Percentiles rank a stretch among this genome's conserved stretches.
phyloP scores from a whole-genome alignment of 768 basidiomycete species.

The Rhizopogon vulgaris region DNA sequence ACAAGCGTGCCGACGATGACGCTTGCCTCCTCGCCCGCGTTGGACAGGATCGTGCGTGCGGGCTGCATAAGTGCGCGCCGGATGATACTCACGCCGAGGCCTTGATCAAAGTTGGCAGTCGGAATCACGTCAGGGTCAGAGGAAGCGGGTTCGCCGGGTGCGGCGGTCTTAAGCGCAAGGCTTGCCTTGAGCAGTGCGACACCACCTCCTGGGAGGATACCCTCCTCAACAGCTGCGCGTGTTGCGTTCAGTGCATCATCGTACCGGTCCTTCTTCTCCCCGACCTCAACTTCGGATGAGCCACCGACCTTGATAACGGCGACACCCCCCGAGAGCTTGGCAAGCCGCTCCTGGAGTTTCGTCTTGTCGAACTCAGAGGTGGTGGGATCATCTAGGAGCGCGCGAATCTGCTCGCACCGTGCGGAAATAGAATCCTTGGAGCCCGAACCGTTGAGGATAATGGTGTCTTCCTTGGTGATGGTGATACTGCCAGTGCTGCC shows the following conservation, averaged over 20 bases:
- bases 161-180: conserved; percentile 55
- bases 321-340: conserved; percentile 93
- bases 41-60: conserved; percentile 81
- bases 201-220: conserved; percentile 96
- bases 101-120: conserved; percentile 93
- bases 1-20: conserved; percentile 90
- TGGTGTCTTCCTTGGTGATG: conserved; percentile 97
- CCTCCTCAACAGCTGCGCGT: conserved; percentile 96
- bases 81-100: conserved; percentile 92
- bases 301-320: conserved; percentile 99
- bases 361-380: conserved; percentile 92
- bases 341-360: conserved; percentile 95
- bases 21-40: conserved; percentile 90
- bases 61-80: conserved; percentile 80
- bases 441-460: conserved; percentile 91
- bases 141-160: conserved; percentile 42
- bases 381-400: conserved; percentile 70
- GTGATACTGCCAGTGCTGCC: conserved; percentile 89
- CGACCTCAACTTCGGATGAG: conserved; percentile 88
- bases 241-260: conserved; percentile 98
- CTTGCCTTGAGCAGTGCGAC: conserved; percentile 87
- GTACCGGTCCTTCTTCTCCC: conserved; percentile 99
- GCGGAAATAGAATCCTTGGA: conserved; percentile 85
- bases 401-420: conserved; percentile 93
- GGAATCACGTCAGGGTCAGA: conserved; percentile 62